Conservation (phyloP, 495 filamentous ascomycete species). For the Melanomma pulvis-pyrius region DNA sequence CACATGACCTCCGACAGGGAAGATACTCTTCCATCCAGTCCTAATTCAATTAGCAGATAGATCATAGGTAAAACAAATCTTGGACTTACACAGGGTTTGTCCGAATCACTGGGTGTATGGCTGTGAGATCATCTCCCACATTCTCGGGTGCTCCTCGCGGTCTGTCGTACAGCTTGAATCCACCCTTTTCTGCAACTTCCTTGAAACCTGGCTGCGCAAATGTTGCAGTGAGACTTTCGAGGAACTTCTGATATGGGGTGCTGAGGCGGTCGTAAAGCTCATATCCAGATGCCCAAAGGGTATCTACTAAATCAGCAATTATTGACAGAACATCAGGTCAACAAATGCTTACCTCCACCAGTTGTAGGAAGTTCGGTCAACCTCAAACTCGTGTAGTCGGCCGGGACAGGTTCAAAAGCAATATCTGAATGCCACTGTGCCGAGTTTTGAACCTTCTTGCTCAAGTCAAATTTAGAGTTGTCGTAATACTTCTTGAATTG, state of each 20-base stretch:
- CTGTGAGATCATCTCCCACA: slow-evolving; percentile 59
- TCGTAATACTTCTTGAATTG: slow-evolving; percentile 51
- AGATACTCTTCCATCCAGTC: slow-evolving; percentile 74
- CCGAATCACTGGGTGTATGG: slow-evolving; percentile 70
- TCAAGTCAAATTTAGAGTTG: neutral
- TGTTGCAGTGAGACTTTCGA: slow-evolving; percentile 67
- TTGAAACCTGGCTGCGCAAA: slow-evolving; percentile 64
- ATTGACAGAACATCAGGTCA: neutral
- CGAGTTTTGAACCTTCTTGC: neutral
- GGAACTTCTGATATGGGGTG: slow-evolving; percentile 61
- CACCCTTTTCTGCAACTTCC: slow-evolving; percentile 46
- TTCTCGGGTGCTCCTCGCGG: slow-evolving; percentile 69
- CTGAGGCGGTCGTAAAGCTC: slow-evolving; percentile 76
- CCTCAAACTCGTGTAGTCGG: slow-evolving; percentile 59
- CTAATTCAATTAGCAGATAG: too few species aligned
- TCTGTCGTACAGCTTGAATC: slow-evolving; percentile 57
- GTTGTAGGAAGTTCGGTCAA: slow-evolving; percentile 42
- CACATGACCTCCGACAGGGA: slow-evolving; percentile 63
- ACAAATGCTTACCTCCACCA: slow-evolving; percentile 51
- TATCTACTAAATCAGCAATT: slow-evolving; percentile 48
- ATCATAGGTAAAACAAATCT: too few species aligned
- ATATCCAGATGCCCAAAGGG: slow-evolving; percentile 73
- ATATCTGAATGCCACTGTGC: slow-evolving; percentile 70
- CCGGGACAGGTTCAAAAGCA: slow-evolving; percentile 66
- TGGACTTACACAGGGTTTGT: slow-evolving; percentile 64